phyloP scores from a whole-genome alignment of 768 basidiomycete species.

The Strobilomyces dryophilus region DNA sequence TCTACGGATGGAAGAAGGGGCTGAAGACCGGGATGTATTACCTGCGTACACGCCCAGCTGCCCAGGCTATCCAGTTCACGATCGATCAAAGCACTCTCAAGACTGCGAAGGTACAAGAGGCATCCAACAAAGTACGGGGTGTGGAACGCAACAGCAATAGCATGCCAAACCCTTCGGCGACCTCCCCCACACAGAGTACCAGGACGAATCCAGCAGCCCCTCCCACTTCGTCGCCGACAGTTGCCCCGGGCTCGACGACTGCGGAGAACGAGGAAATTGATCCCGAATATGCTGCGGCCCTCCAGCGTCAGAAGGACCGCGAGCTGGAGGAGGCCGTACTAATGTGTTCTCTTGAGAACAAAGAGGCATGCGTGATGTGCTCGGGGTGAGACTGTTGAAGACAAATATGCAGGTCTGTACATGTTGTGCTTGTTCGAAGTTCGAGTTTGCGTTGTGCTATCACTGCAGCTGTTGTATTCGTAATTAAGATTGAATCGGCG shows the following conservation, averaged over 20 bases:
- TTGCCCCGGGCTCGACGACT: constrained; percentile 16
- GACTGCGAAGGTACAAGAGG: constrained; percentile 37
- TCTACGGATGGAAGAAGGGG: constrained; percentile 99
- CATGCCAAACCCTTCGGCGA: constrained; percentile 24
- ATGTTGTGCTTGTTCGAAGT: neutral
- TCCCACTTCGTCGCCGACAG: constrained; percentile 14
- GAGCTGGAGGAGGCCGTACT: constrained; percentile 80
- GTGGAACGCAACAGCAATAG: constrained; percentile 13
- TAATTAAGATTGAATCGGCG: neutral
- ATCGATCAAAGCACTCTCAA: constrained; percentile 80
- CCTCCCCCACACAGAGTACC: constrained; percentile 25
- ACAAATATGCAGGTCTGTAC: neutral
- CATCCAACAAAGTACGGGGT: constrained; percentile 15
- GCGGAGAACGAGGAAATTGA: constrained; percentile 39
- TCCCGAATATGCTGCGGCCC: constrained; percentile 77
- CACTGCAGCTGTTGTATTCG: neutral
- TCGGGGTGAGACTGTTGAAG: constrained; percentile 50
- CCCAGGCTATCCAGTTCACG: constrained; percentile 97
- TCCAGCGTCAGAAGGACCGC: constrained; percentile 63
- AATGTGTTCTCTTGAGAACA: constrained; percentile 85
- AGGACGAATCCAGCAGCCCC: constrained; percentile 32
- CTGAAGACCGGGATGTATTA: constrained; percentile 99
- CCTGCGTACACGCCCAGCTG: constrained; percentile 89
- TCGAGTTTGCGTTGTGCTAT: neutral
- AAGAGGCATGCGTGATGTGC: constrained; percentile 93